Percentiles rank a stretch among this genome's conserved stretches.
Evolutionary conservation across 257 asterid genomes (phyloP).

Genomic region (Mentha longifolia): DNA sequence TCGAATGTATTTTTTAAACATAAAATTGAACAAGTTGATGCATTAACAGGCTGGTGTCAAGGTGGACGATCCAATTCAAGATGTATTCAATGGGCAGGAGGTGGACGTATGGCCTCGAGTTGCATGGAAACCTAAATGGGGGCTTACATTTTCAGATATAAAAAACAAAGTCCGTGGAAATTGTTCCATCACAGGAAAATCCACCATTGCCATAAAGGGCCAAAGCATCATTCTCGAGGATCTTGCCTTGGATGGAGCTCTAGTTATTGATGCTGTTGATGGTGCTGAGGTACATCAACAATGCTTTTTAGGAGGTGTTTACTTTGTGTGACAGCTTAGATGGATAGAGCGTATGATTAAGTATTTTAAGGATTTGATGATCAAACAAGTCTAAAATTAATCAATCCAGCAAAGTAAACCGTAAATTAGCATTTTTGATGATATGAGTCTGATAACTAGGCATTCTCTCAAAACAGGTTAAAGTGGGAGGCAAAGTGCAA

Average conservation of each 20-base stretch:
- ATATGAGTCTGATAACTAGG: slow-evolving; percentile 19
- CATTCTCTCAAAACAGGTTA: slow-evolving; percentile 56
- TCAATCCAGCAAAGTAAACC: neutral
- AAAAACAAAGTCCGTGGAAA: slow-evolving; percentile 64
- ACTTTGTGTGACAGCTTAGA: no score
- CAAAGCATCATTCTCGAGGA: slow-evolving; percentile 60
- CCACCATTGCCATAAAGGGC: slow-evolving; percentile 79
- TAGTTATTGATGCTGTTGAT: slow-evolving; percentile 63
- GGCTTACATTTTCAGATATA: slow-evolving; percentile 77
- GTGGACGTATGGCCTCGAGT: slow-evolving; percentile 97
- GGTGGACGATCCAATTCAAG: slow-evolving; percentile 68
- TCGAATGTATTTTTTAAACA: slow-evolving; percentile 5
- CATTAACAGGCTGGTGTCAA: slow-evolving; percentile 81
- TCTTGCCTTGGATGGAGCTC: slow-evolving; percentile 90
- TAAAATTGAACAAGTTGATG: slow-evolving; percentile 15
- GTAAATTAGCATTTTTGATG: slow-evolving; percentile 8
- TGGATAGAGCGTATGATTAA: no score
- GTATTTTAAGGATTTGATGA: no score
- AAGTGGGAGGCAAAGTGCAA: slow-evolving; percentile 63
- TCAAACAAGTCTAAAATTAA: no score
- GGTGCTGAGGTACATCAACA: slow-evolving; percentile 72
- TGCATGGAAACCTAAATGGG: slow-evolving; percentile 96
- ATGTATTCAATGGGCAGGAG: slow-evolving; percentile 78
- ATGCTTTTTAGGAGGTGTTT: neutral
- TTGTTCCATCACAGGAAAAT: slow-evolving; percentile 66